These are phyloP conservation scores for Kockiozyma suomiensis DNA, from an alignment of 805 yeast species.

Conservation along the genomic window DNA sequence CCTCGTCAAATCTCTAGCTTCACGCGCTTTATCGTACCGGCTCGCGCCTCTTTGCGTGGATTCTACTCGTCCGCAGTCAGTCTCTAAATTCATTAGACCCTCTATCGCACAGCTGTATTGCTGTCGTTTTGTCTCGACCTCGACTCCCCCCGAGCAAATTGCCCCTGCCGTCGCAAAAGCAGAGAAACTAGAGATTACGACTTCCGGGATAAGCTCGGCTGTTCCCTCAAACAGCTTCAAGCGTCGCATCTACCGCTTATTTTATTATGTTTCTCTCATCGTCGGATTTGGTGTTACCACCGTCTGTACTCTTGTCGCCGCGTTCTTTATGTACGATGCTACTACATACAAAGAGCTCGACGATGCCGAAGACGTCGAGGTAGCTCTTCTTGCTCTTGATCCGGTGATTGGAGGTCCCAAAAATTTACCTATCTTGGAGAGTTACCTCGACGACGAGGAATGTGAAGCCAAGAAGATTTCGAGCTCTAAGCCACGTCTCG, in stretches of 20 bases:
- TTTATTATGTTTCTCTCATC: constrained; percentile 1
- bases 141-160: neutral
- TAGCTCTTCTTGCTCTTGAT: constrained; percentile 55
- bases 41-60: neutral
- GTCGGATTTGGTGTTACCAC: constrained; percentile 51
- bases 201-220: neutral
- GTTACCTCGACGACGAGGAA: constrained; percentile 62
- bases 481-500: constrained; percentile 42
- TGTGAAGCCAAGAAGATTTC: constrained; percentile 41
- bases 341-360: constrained; percentile 56
- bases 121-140: constrained; percentile 6
- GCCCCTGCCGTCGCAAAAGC: neutral
- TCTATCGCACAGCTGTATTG: neutral
- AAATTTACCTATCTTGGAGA: constrained; percentile 61
- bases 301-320: constrained; percentile 47
- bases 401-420: constrained; percentile 72
- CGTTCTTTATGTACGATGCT: constrained; percentile 65
- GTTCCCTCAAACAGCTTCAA: neutral
- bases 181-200: neutral
- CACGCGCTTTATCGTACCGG: neutral
- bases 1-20: neutral
- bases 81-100: neutral
- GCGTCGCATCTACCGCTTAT: constrained; percentile 15
- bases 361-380: constrained; percentile 49
- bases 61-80: neutral